Percentiles rank a stretch among this genome's conserved stretches.
phyloP scores from a whole-genome alignment of 768 basidiomycete species.

The Hericium rajendrae region DNA sequence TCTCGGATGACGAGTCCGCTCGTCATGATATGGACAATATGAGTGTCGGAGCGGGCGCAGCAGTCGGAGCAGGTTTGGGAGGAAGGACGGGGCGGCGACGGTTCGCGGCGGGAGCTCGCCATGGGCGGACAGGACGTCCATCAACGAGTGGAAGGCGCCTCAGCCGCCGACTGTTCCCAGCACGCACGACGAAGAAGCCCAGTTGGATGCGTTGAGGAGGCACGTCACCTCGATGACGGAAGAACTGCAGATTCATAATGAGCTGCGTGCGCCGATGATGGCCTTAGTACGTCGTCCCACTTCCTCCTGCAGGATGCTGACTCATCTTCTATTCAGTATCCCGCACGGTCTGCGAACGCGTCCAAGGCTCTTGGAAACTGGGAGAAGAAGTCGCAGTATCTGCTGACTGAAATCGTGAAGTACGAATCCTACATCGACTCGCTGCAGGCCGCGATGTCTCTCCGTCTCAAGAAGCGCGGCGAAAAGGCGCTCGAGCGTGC shows the following conservation, averaged over 20 bases:
- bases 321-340: constrained; percentile 44
- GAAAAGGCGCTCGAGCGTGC: constrained; percentile 72
- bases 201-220: constrained; percentile 80
- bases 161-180: constrained; percentile 77
- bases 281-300: constrained; percentile 43
- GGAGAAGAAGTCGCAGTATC: constrained; percentile 84
- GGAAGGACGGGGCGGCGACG: constrained; percentile 59
- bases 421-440: constrained; percentile 94
- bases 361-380: constrained; percentile 80
- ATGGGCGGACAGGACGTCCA: constrained; percentile 62
- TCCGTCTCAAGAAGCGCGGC: constrained; percentile 83
- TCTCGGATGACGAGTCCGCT: constrained; percentile 47
- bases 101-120: constrained; percentile 62
- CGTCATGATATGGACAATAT: constrained; percentile 48
- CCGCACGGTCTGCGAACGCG: constrained; percentile 62
- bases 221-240: constrained; percentile 68
- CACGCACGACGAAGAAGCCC: constrained; percentile 83
- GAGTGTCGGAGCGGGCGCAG: constrained; percentile 74
- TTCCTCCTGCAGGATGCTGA: constrained; percentile 4
- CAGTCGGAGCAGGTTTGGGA: constrained; percentile 62
- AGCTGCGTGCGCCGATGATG: constrained; percentile 74
- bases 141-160: constrained; percentile 95
- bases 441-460: constrained; percentile 69
- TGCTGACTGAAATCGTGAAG: constrained; percentile 89
- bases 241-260: constrained; percentile 78